phyloP scores from a whole-genome alignment of 768 basidiomycete genomes.

The Suillus subaureus region DNA sequence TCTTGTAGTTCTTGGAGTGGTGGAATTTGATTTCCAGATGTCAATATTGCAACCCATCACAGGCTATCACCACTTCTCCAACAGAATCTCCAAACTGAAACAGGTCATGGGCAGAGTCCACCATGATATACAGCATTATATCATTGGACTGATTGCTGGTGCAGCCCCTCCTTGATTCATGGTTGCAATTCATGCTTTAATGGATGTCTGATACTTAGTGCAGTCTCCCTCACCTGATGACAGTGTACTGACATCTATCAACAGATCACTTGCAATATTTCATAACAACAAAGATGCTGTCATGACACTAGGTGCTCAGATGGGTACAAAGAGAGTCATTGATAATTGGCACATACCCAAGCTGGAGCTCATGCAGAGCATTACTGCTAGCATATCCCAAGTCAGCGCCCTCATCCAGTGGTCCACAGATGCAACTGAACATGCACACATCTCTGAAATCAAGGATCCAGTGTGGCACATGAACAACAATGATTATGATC shows the following conservation, averaged over 20 bases:
- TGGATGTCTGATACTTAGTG: not conserved
- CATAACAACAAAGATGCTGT: constrained; percentile 38
- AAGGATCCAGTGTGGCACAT: too few relatives aligned
- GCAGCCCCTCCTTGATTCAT: not conserved
- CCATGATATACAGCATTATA: too few relatives aligned
- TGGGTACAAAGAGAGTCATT: too few relatives aligned
- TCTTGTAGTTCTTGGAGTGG: constrained; percentile 27
- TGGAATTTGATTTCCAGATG: constrained; percentile 23
- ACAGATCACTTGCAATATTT: constrained; percentile 30
- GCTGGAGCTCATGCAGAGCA: too few relatives aligned
- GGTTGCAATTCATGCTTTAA: not conserved
- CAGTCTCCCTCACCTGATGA: not conserved
- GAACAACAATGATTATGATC: too few relatives aligned
- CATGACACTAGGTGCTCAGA: constrained; percentile 17
- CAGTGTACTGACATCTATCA: constrained; percentile 19
- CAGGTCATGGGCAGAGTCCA: too few relatives aligned
- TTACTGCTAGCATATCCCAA: too few relatives aligned
- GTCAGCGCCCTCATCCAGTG: too few relatives aligned
- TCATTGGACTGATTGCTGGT: too few relatives aligned
- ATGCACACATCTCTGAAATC: too few relatives aligned
- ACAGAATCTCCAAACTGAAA: constrained; percentile 30
- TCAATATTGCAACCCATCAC: constrained; percentile 28
- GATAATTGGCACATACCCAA: too few relatives aligned
- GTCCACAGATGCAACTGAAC: too few relatives aligned
- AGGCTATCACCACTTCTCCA: constrained; percentile 38